Evolutionary conservation across 2,329 filamentous ascomycete species (phyloP).

Genomic region (Pestalotiopsis sp.): DNA sequence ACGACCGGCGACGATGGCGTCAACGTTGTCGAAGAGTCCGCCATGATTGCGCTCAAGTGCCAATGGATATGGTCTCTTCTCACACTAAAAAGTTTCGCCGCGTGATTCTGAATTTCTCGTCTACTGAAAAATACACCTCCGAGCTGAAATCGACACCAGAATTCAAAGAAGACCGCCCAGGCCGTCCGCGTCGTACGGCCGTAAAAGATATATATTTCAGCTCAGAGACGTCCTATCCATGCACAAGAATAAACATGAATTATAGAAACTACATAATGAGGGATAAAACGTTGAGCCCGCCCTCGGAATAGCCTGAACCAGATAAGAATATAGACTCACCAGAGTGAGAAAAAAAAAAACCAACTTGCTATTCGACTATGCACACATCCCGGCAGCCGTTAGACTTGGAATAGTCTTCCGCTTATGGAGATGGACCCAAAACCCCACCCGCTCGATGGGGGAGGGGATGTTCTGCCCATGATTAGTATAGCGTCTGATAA

Average conservation of each 20-base stretch:
- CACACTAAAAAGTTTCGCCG: neutral
- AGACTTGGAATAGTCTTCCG: neutral
- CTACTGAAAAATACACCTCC: neutral
- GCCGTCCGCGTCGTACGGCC: neutral
- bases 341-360: neutral
- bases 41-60: neutral
- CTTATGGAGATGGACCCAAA: neutral
- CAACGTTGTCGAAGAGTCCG: constrained; percentile 5
- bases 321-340: neutral
- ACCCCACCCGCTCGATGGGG: neutral
- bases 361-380: neutral
- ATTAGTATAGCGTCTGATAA: neutral
- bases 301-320: neutral
- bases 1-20: constrained; percentile 1
- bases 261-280: neutral
- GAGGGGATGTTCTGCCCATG: neutral
- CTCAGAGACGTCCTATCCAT: neutral
- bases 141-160: neutral
- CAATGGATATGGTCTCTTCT: too few relatives aligned
- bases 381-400: neutral
- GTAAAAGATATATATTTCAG: neutral
- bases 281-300: neutral
- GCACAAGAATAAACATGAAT: neutral
- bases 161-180: neutral
- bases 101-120: neutral